These are phyloP conservation scores for Pseudovirgaria hyperparasitica DNA, from an alignment of 2,329 filamentous ascomycete species.

Conservation along the genomic window DNA sequence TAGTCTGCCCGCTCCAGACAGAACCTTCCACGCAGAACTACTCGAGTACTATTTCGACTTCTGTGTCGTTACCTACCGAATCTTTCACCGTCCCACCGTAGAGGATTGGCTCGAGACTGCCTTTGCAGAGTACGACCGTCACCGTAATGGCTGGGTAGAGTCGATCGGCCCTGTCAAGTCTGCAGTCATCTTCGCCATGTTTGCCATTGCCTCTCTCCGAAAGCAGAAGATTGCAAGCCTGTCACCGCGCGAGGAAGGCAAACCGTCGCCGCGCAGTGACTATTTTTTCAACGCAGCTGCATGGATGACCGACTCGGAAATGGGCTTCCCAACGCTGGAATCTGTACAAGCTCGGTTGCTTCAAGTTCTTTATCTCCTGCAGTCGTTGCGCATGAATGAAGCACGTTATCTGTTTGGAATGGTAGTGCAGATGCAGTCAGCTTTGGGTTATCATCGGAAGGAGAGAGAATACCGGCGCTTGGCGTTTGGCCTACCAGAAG, in stretches of 20 bases:
- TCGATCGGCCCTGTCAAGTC: constrained; percentile 33
- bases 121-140: constrained; percentile 13
- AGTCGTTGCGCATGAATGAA: constrained; percentile 44
- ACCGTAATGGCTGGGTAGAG: constrained; percentile 21
- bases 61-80: constrained; percentile 45
- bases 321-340: constrained; percentile 39
- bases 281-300: constrained; percentile 28
- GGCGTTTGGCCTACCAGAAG: constrained; percentile 13
- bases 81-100: constrained; percentile 40
- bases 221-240: constrained; percentile 27
- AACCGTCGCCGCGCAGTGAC: constrained; percentile 20
- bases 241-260: constrained; percentile 13
- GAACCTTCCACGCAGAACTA: constrained; percentile 25
- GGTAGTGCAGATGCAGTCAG: constrained; percentile 37
- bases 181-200: constrained; percentile 20
- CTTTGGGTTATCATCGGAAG: constrained; percentile 28
- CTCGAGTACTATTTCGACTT: constrained; percentile 44
- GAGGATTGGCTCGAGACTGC: constrained; percentile 29
- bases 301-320: constrained; percentile 30
- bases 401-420: constrained; percentile 48
- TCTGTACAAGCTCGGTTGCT: constrained; percentile 43
- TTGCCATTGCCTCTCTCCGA: constrained; percentile 36
- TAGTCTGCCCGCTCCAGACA: constrained; percentile 22
- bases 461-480: constrained; percentile 12
- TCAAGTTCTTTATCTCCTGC: constrained; percentile 44